Percentiles rank a stretch among this genome's conserved stretches.
Conservation (phyloP, 116 monocot species). For the Posidonia oceanica region DNA sequence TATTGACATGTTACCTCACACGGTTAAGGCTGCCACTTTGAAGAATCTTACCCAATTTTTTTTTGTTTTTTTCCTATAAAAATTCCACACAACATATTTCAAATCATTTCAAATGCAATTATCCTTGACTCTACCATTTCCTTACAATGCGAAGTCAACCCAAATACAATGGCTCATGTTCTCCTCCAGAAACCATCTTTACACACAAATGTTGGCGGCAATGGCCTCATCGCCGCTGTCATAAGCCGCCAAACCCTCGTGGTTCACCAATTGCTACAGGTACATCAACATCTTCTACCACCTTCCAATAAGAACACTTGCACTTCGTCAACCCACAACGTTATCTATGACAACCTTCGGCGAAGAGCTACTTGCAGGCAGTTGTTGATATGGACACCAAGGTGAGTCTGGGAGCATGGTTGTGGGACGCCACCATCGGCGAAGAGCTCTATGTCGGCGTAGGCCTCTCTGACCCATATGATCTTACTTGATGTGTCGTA, state of each 20-base stretch:
- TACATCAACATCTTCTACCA: neutral
- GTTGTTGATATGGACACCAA: constrained; percentile 42
- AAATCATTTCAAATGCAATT: neutral
- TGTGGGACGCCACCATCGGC: constrained; percentile 73
- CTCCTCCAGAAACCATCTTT: constrained; percentile 73
- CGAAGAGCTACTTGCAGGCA: constrained; percentile 13
- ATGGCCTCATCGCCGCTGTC: constrained; percentile 57
- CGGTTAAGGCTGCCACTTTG: constrained; percentile 30
- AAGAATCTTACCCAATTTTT: constrained; percentile 8
- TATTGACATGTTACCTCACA: constrained; percentile 1
- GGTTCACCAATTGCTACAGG: constrained; percentile 54
- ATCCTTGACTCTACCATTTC: neutral
- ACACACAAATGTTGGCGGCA: constrained; percentile 67
- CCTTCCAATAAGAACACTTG: no score
- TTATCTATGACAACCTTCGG: neutral
- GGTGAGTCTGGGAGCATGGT: constrained; percentile 79
- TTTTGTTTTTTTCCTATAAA: neutral
- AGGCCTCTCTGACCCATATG: constrained; percentile 78
- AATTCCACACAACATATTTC: neutral
- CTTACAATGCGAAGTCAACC: constrained; percentile 59
- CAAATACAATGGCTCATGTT: constrained; percentile 46
- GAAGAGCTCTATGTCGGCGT: constrained; percentile 87
- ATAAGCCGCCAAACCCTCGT: constrained; percentile 45
- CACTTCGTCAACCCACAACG: no score
- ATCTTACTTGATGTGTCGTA: constrained; percentile 62